A percentile compares a stretch with the other conserved stretches of the same genome.
These are phyloP conservation scores for Spatholobus suberectus DNA, from an alignment of 306 rosid species.

Conservation along the genomic window DNA sequence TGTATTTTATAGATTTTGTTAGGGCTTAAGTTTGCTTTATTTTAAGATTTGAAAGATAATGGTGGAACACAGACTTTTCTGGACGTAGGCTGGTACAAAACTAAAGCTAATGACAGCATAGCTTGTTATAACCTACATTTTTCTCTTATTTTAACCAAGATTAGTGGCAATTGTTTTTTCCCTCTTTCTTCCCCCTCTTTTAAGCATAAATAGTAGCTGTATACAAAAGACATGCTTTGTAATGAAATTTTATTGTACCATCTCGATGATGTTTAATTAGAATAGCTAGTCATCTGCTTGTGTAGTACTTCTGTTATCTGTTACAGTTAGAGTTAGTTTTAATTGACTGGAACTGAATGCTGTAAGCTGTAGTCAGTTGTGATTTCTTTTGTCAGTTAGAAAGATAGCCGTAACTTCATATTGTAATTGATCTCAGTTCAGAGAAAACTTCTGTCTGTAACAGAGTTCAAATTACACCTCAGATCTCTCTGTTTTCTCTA, in stretches of 20 bases:
- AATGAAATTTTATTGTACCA: not conserved
- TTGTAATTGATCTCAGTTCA: not conserved
- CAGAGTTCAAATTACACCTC: not conserved
- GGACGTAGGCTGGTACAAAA: not conserved
- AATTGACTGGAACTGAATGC: not conserved
- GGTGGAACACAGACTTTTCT: conserved; percentile 19
- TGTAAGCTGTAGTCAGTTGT: not conserved
- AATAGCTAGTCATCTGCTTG: not conserved
- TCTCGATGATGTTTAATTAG: not conserved
- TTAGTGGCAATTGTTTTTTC: not conserved
- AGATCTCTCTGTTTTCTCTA: not conserved
- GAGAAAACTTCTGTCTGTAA: not conserved
- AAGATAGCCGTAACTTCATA: not conserved
- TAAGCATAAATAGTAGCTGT: not conserved
- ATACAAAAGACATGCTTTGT: not conserved
- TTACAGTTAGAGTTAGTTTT: not conserved
- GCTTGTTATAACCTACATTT: not conserved
- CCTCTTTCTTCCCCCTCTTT: not conserved
- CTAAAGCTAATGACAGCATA: conserved; percentile 14
- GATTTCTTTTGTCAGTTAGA: not conserved
- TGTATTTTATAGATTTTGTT: not conserved
- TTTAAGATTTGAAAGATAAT: conserved; percentile 2
- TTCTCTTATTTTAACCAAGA: conserved; percentile 15
- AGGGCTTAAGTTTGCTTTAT: not conserved
- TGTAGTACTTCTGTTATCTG: not conserved